A percentile compares a stretch with the other conserved stretches of the same genome.
Conservation (phyloP, 169 alveolate genomes). For the Plasmodium ovale region DNA sequence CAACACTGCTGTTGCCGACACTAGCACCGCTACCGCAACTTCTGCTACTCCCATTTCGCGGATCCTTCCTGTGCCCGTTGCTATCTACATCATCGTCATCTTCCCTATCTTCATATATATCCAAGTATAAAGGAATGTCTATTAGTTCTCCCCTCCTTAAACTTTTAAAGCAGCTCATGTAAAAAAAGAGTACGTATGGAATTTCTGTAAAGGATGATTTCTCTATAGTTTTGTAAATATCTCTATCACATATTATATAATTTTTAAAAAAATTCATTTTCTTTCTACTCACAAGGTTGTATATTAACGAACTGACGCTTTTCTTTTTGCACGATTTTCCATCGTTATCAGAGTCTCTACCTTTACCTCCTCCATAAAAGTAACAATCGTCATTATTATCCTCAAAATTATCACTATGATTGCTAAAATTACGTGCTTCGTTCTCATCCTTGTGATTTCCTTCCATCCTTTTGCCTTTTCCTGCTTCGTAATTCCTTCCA, state of each 20-base stretch:
- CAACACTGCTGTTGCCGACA: background rate
- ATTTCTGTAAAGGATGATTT: conserved; percentile 85
- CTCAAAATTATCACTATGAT: background rate
- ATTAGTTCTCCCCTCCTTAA: conserved; percentile 92
- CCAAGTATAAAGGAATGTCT: conserved; percentile 91
- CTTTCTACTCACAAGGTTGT: conserved; percentile 5
- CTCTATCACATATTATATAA: conserved; percentile 68
- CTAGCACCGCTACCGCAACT: conserved; percentile 62
- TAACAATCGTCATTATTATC: background rate
- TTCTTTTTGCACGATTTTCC: conserved; percentile 14
- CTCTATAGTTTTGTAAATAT: conserved; percentile 88
- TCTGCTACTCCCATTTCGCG: conserved; percentile 47
- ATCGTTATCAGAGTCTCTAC: conserved; percentile 70
- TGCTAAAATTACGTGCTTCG: conserved; percentile 22
- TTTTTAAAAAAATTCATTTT: conserved; percentile 58
- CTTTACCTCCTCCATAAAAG: background rate
- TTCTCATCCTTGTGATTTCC: conserved; percentile 26
- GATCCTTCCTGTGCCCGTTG: no score
- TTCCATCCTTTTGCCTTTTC: background rate
- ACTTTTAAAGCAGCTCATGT: conserved; percentile 88
- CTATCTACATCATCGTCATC: conserved; percentile 52
- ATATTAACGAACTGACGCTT: conserved; percentile 19
- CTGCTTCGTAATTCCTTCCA: background rate
- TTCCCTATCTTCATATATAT: conserved; percentile 79
- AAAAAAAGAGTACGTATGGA: conserved; percentile 91